Evolutionary conservation across 2,329 filamentous ascomycete species (phyloP).

Genomic region (Plenodomus tracheiphilus): DNA sequence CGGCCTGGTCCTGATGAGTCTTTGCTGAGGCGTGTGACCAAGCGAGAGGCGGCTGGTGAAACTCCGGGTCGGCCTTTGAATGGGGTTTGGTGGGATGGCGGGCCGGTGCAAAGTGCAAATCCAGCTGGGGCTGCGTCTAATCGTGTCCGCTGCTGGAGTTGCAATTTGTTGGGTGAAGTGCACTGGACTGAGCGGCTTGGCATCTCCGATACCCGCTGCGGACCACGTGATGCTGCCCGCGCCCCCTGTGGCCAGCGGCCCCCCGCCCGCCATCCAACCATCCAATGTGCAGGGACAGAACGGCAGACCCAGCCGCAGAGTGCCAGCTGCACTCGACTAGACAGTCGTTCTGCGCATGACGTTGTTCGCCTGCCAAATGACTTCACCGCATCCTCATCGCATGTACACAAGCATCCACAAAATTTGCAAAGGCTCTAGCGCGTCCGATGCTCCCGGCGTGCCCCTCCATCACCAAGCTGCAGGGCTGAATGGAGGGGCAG

Average conservation of each 20-base stretch:
- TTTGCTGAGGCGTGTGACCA: constrained; percentile 9
- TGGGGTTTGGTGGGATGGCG: constrained; percentile 24
- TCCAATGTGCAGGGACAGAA: not conserved
- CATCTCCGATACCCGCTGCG: constrained; percentile 4
- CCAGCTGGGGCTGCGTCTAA: not conserved
- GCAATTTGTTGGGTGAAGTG: constrained; percentile 22
- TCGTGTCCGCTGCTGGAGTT: not conserved
- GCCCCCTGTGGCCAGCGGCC: not conserved
- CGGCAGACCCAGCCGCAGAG: too few species aligned
- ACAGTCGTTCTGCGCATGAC: not conserved
- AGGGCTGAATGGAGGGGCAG: constrained; percentile 23
- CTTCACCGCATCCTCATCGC: not conserved
- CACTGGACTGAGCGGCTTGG: constrained; percentile 9
- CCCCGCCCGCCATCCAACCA: too few species aligned
- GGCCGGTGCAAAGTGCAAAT: constrained; percentile 26
- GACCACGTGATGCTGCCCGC: not conserved
- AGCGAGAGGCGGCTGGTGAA: constrained; percentile 7
- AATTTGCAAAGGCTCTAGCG: constrained; percentile 7
- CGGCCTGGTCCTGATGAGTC: constrained; percentile 12
- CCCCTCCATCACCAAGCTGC: constrained; percentile 20
- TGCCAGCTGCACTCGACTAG: too few species aligned
- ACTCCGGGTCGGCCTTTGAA: constrained; percentile 19
- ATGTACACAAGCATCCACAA: not conserved
- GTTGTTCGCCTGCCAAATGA: not conserved
- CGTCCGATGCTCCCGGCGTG: constrained; percentile 12